phyloP scores from a whole-genome alignment of 768 basidiomycete genomes.

The Tricholoma saponaceum region DNA sequence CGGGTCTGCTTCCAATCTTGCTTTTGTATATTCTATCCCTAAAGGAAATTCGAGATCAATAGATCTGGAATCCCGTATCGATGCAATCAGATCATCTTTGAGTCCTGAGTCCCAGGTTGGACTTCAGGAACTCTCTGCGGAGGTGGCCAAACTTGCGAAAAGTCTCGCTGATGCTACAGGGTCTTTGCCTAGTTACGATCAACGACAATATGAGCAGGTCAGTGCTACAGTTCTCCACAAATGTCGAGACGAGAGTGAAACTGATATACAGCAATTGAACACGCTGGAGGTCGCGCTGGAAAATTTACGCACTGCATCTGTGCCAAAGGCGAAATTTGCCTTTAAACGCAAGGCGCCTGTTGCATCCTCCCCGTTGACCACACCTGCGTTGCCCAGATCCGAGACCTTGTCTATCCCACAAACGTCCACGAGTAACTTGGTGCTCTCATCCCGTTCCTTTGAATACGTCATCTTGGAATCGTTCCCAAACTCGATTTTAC shows the following conservation, averaged over 20 bases:
- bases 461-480: conserved; percentile 43
- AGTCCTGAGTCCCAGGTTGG: conserved; percentile 27
- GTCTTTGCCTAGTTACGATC: conserved; percentile 69
- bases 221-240: conserved; percentile 17
- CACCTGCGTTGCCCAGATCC: not conserved
- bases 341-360: conserved; percentile 47
- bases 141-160: conserved; percentile 58
- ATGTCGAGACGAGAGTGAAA: conserved; percentile 9
- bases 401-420: not conserved
- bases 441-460: conserved; percentile 41
- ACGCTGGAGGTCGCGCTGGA: conserved; percentile 54
- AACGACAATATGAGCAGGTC: conserved; percentile 67
- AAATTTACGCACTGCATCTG: conserved; percentile 38
- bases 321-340: conserved; percentile 57
- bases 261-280: conserved; percentile 55
- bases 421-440: conserved; percentile 27
- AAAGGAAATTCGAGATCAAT: conserved; percentile 13
- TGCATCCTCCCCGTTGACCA: conserved; percentile 8
- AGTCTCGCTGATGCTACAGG: conserved; percentile 59
- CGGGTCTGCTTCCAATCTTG: conserved; percentile 38
- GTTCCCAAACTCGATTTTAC: conserved; percentile 30
- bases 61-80: conserved; percentile 50
- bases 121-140: conserved; percentile 41
- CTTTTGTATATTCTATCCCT: conserved; percentile 9
- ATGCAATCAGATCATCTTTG: conserved; percentile 28